Base-by-base conservation (phyloP, 225 moss, liverwort and hornwort species). In the Marchantia paleacea region DNA sequence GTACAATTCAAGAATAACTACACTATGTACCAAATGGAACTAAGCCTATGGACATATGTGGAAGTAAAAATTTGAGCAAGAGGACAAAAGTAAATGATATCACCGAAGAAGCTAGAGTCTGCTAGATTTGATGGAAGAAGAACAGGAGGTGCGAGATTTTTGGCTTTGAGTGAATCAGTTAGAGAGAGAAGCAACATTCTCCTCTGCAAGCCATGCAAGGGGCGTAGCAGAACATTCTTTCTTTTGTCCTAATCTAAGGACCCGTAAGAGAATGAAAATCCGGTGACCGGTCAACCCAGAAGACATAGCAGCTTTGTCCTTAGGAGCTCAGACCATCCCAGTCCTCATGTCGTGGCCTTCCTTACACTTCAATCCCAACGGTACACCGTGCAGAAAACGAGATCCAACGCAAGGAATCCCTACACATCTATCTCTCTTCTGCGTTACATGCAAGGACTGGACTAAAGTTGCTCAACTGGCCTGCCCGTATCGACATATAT, bases 171-270 rank as follows among this genome's bases (percentile, higher is more conserved):
- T 57, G 67, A 24, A 26, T 12, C 29, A 29, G 10, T 67, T 24
- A 26, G 25, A 26, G 30, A 4, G 12, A 31, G 11, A 13, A 2
- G 28, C 47, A 70, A 49, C 69, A 70, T 70, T 70, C 69, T 70
- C 69, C 47, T 70, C 18, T 48, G 69, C 69, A 68, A 68, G 28
- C 69, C 69, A 48, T 47, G 47, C 69, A 70, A 47, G 47, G 14
- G 0, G 19, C 19, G 69, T 18, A 70, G 47, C 39, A 18, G 47
- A 70, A 70, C 69, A 70, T 70, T 70, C 69, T 19, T 26, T 70
- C 48, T 70, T 19, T 49, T 70, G 14, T 16, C 39, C 48, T 70
- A 12, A 70, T 9, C 47, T 14, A 19, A 70, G 69, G 69, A 70
- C 48, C 20, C 69, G 69, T 39, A 19, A 70, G 28, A 66, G 66